phyloP scores from a whole-genome alignment of 2,329 filamentous ascomycete genomes.

The Diaporthe citri region DNA sequence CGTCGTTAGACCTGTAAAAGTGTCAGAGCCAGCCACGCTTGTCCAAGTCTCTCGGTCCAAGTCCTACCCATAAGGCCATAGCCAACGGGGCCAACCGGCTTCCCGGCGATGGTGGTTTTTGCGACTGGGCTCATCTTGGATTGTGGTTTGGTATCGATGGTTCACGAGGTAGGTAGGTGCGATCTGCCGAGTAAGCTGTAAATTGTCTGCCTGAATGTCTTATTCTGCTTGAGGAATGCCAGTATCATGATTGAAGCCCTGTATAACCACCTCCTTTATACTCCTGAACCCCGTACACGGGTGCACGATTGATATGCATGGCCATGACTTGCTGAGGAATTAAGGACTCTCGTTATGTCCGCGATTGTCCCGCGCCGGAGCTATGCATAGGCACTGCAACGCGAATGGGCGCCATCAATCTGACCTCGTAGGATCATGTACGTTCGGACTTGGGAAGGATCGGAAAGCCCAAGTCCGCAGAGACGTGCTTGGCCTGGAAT shows the following conservation, averaged over 20 bases:
- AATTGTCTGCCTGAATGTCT: not conserved
- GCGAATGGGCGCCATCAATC: not conserved
- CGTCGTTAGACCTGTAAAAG: constrained; percentile 4
- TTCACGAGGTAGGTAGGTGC: not conserved
- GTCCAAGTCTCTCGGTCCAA: not conserved
- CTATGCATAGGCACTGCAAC: not conserved
- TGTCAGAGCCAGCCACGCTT: not conserved
- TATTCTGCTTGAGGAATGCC: not conserved
- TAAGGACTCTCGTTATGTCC: not conserved
- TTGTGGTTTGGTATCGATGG: too few species aligned
- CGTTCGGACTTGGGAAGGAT: not conserved
- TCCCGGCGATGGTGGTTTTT: constrained; percentile 28
- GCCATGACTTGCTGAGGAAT: not conserved
- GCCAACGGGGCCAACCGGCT: constrained; percentile 37
- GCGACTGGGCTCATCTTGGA: not conserved
- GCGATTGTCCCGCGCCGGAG: not conserved
- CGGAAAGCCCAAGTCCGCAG: constrained; percentile 6
- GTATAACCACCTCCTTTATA: not conserved
- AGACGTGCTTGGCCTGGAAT: not conserved
- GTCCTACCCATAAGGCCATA: constrained; percentile 54
- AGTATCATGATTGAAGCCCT: not conserved
- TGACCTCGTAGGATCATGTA: not conserved
- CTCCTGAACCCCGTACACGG: not conserved
- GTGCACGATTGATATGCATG: not conserved
- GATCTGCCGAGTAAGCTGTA: not conserved